Percentiles rank a stretch among this genome's conserved stretches.
phyloP scores from a whole-genome alignment of 768 basidiomycete genomes.

The Leccinum fibrillosum region DNA sequence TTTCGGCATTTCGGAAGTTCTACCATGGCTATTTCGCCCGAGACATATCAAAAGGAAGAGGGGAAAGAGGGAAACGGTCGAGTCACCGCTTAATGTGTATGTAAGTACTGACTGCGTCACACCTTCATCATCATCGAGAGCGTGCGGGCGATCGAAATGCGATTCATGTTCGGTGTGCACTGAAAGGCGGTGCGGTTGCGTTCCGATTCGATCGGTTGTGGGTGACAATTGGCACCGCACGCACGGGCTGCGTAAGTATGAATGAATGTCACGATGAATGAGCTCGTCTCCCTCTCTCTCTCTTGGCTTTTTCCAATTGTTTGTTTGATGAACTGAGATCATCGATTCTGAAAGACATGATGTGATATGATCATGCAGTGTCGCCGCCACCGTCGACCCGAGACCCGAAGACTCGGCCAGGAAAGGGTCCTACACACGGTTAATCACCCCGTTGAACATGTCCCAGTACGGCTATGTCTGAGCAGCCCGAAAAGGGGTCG shows the following conservation, averaged over 20 bases:
- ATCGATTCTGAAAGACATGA: not conserved
- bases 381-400: not conserved
- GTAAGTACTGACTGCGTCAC: not conserved
- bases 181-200: not conserved
- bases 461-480: constrained; percentile 5
- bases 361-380: not conserved
- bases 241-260: not conserved
- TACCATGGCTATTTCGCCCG: constrained; percentile 10
- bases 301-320: not conserved
- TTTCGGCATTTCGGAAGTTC: not conserved
- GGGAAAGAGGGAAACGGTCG: not conserved
- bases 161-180: not conserved
- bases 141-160: not conserved
- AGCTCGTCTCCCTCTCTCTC: not conserved
- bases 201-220: constrained; percentile 4
- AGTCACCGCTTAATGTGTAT: not conserved
- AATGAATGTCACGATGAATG: constrained; percentile 1
- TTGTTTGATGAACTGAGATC: constrained; percentile 13
- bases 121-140: not conserved
- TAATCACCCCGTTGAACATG: constrained; percentile 10
- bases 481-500: not conserved
- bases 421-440: constrained; percentile 3
- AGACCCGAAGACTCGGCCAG: not conserved
- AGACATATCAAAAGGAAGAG: not conserved
- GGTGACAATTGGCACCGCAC: constrained; percentile 7